phyloP scores from a whole-genome alignment of 371 early-diverging fungal genomes.

The Chytridium lagenaria region DNA sequence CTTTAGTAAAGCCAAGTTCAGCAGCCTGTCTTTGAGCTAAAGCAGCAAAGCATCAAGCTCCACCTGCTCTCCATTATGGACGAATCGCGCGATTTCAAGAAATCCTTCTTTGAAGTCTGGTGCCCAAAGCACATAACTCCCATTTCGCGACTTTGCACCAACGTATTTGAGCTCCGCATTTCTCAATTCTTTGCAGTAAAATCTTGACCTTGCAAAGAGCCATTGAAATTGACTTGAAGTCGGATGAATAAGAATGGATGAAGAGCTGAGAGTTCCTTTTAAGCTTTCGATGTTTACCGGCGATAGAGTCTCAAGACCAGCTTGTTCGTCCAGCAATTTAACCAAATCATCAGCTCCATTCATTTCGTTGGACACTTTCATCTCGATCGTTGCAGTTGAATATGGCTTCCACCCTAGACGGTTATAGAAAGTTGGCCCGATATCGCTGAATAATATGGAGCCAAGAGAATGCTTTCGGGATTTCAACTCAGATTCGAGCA shows the following conservation, averaged over 20 bases:
- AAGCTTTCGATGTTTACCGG: neutral
- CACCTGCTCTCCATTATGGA: no score
- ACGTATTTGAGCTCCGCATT: neutral
- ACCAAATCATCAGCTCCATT: neutral
- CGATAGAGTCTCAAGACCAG: neutral
- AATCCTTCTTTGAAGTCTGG: neutral
- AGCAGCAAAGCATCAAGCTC: no score
- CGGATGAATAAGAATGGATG: neutral
- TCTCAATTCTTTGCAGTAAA: neutral
- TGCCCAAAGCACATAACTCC: neutral
- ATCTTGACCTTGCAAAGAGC: constrained; percentile 2
- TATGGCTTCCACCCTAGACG: constrained; percentile 21
- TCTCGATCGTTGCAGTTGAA: neutral
- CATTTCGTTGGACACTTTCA: neutral
- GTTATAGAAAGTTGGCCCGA: constrained; percentile 20
- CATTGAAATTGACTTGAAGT: neutral
- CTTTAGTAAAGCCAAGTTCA: neutral
- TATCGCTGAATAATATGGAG: constrained; percentile 22
- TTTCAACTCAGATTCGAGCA: constrained; percentile 1
- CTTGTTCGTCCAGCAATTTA: neutral
- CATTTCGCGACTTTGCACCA: neutral
- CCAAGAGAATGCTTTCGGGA: neutral
- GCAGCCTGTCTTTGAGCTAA: no score
- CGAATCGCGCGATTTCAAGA: constrained; percentile 1
- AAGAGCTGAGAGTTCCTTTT: neutral